phyloP scores from a whole-genome alignment of 768 basidiomycete species.

The Russula virescens region DNA sequence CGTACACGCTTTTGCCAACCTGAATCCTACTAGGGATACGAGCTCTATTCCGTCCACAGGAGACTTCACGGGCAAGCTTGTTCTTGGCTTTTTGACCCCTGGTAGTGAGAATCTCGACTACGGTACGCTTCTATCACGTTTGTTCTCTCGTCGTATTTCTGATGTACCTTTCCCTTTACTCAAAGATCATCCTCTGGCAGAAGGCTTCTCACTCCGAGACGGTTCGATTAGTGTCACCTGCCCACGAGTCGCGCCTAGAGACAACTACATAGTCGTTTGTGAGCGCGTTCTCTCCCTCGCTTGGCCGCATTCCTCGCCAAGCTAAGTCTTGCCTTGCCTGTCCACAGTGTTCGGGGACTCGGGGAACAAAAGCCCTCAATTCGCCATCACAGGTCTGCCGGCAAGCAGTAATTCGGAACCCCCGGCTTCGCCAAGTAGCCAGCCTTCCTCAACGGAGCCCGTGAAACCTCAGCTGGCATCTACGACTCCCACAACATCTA shows the following conservation, averaged over 20 bases:
- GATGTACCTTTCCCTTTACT: neutral
- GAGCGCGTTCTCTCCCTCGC: slow-evolving; percentile 18
- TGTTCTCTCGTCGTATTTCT: no score
- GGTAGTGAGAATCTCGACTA: slow-evolving; percentile 43
- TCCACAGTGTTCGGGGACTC: slow-evolving; percentile 17
- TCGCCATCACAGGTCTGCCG: slow-evolving; percentile 9
- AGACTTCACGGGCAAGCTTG: slow-evolving; percentile 36
- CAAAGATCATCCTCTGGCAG: slow-evolving; percentile 41
- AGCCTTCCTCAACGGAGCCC: neutral
- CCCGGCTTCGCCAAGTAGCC: neutral
- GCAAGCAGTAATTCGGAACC: neutral
- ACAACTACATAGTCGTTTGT: slow-evolving; percentile 47
- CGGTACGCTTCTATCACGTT: slow-evolving; percentile 32
- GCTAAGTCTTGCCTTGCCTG: neutral
- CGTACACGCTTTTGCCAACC: neutral
- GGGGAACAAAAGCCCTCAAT: slow-evolving; percentile 16
- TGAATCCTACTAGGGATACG: slow-evolving; percentile 24
- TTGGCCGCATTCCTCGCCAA: neutral
- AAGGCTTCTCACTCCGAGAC: slow-evolving; percentile 35
- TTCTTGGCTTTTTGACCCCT: slow-evolving; percentile 41
- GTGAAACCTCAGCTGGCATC: no score
- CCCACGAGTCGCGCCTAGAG: slow-evolving; percentile 33
- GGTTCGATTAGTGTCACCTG: slow-evolving; percentile 39
- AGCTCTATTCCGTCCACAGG: slow-evolving; percentile 36
- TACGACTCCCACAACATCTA: neutral